phyloP scores from a whole-genome alignment of 1,139 yeast genomes.

The Suhomyces ambrosiae region DNA sequence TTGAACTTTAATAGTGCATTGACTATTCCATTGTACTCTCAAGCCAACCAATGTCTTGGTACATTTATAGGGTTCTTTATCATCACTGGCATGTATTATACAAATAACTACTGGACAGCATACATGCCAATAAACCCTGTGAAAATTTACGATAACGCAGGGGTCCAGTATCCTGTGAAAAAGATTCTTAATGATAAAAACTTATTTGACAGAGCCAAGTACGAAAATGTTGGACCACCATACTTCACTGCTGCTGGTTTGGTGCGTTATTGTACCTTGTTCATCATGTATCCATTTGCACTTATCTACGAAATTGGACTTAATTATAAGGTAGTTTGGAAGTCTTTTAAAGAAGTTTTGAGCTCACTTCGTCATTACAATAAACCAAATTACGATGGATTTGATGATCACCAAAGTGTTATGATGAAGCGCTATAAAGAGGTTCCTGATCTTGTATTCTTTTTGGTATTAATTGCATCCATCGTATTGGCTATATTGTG shows the following conservation, averaged over 20 bases:
- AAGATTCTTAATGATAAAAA: slow-evolving; percentile 15
- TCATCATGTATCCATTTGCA: slow-evolving; percentile 21
- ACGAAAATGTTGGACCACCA: slow-evolving; percentile 40
- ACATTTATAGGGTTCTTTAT: slow-evolving; percentile 15
- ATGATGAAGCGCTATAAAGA: slow-evolving; percentile 21
- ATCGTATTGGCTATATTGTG: slow-evolving; percentile 21
- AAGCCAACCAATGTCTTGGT: slow-evolving; percentile 18
- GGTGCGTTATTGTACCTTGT: slow-evolving; percentile 21
- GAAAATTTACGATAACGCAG: slow-evolving; percentile 19
- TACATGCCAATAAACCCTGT: slow-evolving; percentile 21
- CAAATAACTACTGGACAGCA: slow-evolving; percentile 20
- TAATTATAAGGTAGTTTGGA: slow-evolving; percentile 13
- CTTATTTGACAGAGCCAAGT: slow-evolving; percentile 19
- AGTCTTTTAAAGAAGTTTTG: slow-evolving; percentile 11
- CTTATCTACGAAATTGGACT: slow-evolving; percentile 15
- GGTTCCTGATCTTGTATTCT: slow-evolving; percentile 22
- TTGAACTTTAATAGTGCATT: slow-evolving; percentile 15
- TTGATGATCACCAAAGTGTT: slow-evolving; percentile 18
- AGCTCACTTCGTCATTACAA: slow-evolving; percentile 9
- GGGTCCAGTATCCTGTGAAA: slow-evolving; percentile 17
- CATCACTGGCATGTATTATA: slow-evolving; percentile 19
- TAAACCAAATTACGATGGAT: slow-evolving; percentile 17
- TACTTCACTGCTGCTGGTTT: slow-evolving; percentile 37
- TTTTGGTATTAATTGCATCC: slow-evolving; percentile 16
- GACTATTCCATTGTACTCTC: slow-evolving; percentile 18